Evolutionary conservation across 441 rosid species (phyloP), one percentile per base, ranked within the genome.

Genomic region (Geranium incanum): DNA sequence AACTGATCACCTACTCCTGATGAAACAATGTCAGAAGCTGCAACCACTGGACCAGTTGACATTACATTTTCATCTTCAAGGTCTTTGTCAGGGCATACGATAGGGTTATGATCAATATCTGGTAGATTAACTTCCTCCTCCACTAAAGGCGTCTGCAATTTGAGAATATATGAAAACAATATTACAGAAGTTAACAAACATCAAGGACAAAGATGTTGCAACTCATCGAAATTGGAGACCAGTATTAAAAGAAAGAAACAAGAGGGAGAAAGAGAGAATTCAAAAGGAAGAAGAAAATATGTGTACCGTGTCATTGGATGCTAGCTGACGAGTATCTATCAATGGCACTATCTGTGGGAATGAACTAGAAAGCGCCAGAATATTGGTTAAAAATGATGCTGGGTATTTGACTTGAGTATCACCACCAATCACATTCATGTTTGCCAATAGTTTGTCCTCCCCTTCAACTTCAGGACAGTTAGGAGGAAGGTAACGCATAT

Each of bases 401-500:
- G 97, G 95, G 83, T 88, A 92, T 80, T 82, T 92, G 82, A 85
- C 85, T 74, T 80, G 80, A 72, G 84, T 78, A 68, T 84, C 87
- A 76, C 94, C 81, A 71, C 90, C 97, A 84, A 78, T 75, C 74
- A 92, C 83, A 78, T 84, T 82, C 88, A 92, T 88, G 81, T 86
- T 80, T 77, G 72, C 60, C 70, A 91, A 80, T 73, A 79, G 76
- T 74, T 83, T 88, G 78, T 87, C 88, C 45, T 80, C 87, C 76
- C 83, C 91, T 72, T 89, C 90, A 52, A 84, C 76, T 73, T 76
- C 84, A 52, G 88, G 81, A 66, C 66, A 75, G 69, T 69, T 77
- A 65, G 80, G 63, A 69, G 93, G 89, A 74, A 93, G 93, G 83
- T 91, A 79, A 77, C 84, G 80, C 96, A 95, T 95, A 76, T 95